phyloP scores from a whole-genome alignment of 371 early-diverging fungal species.

The Rhizomucor miehei region DNA sequence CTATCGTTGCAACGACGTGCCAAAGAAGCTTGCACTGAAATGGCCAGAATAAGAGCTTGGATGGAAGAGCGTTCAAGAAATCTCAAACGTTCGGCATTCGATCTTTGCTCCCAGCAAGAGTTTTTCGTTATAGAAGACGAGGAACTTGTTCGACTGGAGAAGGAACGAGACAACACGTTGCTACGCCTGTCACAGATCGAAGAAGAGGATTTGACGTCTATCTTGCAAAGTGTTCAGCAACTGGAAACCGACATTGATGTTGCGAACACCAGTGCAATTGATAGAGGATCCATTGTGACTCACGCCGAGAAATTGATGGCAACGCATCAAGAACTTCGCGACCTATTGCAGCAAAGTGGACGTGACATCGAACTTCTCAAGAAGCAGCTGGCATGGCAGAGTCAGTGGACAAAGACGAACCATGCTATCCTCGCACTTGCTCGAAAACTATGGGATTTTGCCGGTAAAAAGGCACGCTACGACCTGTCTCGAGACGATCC shows the following conservation, averaged over 20 bases:
- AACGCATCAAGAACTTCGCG: slow-evolving; percentile 21
- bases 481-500: slow-evolving; percentile 32
- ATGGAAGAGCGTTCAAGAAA: slow-evolving; percentile 35
- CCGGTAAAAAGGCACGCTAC: slow-evolving; percentile 38
- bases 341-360: slow-evolving; percentile 18
- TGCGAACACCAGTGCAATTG: slow-evolving; percentile 35
- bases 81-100: slow-evolving; percentile 18
- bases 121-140: slow-evolving; percentile 7
- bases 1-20: slow-evolving; percentile 38
- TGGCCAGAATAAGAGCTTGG: slow-evolving; percentile 33
- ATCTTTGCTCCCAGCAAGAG: not conserved
- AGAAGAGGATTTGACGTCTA: slow-evolving; percentile 32
- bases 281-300: slow-evolving; percentile 26
- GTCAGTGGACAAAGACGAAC: slow-evolving; percentile 31
- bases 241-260: slow-evolving; percentile 39
- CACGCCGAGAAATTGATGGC: slow-evolving; percentile 25
- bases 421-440: slow-evolving; percentile 35
- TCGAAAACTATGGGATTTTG: slow-evolving; percentile 43
- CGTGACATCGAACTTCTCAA: slow-evolving; percentile 30
- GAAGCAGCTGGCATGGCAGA: slow-evolving; percentile 35
- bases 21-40: slow-evolving; percentile 32
- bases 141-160: slow-evolving; percentile 35
- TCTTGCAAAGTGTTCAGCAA: slow-evolving; percentile 24
- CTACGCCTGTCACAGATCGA: slow-evolving; percentile 31
- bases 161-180: slow-evolving; percentile 39